Conservation (phyloP, 169 alveolate species). For the Amoebophrya sp. region DNA sequence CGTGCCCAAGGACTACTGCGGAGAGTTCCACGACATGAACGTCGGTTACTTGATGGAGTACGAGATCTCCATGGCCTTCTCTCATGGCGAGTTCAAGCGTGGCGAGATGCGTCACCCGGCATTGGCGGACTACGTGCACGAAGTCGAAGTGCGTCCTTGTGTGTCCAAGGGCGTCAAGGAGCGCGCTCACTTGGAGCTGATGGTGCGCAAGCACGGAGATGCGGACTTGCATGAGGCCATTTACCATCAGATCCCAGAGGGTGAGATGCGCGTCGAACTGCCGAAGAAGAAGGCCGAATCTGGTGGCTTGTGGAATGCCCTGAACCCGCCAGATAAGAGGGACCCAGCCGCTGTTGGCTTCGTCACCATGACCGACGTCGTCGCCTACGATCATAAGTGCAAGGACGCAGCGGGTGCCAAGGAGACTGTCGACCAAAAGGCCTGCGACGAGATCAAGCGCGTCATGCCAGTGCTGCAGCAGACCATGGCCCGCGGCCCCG, state of each 20-base stretch:
- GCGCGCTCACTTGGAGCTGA: background rate
- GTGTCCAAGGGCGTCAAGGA: background rate
- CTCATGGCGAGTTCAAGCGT: background rate
- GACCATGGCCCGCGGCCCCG: background rate
- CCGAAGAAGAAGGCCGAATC: background rate
- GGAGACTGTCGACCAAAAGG: background rate
- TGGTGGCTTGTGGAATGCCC: background rate
- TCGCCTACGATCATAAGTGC: background rate
- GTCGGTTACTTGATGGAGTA: background rate
- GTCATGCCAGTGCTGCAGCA: background rate
- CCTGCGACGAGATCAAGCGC: background rate
- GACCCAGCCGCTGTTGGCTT: background rate
- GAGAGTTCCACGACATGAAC: background rate
- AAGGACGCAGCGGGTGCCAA: background rate
- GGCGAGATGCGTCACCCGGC: background rate
- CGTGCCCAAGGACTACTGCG: background rate
- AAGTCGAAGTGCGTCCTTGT: background rate
- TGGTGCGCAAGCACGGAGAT: background rate
- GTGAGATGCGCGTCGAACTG: background rate
- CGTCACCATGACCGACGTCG: background rate
- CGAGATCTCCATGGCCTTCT: background rate
- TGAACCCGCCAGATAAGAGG: background rate
- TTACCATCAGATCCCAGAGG: background rate
- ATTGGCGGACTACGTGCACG: background rate
- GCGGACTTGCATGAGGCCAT: background rate